Evolutionary conservation across 2,329 filamentous ascomycete genomes (phyloP).

Genomic region (Pseudohalonectria lignicola): DNA sequence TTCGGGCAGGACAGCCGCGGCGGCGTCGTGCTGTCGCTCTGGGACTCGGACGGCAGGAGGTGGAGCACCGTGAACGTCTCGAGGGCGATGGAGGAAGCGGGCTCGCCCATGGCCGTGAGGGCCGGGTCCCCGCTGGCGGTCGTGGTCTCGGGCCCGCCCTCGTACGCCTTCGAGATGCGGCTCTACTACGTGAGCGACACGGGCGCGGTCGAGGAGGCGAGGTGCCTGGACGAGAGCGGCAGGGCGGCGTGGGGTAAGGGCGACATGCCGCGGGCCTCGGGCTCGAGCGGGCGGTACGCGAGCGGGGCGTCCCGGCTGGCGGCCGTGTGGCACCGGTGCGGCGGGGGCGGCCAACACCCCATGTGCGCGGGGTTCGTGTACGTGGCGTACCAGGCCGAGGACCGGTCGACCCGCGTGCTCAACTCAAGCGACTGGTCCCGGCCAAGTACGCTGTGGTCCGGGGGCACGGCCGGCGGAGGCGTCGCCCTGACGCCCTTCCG

Average conservation of each 20-base stretch:
- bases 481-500: not conserved
- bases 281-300: not conserved
- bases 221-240: not conserved
- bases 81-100: not conserved
- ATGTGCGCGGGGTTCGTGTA: not conserved
- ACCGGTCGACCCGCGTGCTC: not conserved
- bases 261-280: not conserved
- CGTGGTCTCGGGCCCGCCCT: not conserved
- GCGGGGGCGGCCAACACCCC: not conserved
- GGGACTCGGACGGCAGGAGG: not conserved
- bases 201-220: not conserved
- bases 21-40: not conserved
- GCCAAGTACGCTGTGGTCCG: not conserved
- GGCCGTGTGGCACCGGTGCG: not conserved
- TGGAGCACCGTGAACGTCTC: not conserved
- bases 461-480: not conserved
- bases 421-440: constrained; percentile 1
- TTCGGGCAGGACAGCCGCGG: not conserved
- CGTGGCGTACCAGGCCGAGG: not conserved
- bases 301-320: not conserved
- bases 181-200: not conserved
- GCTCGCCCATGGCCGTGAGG: not conserved
- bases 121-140: not conserved
- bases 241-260: not conserved
- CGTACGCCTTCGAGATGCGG: constrained; percentile 1